phyloP scores from a whole-genome alignment of 371 early-diverging fungal species.

The Entomophthora muscae region DNA sequence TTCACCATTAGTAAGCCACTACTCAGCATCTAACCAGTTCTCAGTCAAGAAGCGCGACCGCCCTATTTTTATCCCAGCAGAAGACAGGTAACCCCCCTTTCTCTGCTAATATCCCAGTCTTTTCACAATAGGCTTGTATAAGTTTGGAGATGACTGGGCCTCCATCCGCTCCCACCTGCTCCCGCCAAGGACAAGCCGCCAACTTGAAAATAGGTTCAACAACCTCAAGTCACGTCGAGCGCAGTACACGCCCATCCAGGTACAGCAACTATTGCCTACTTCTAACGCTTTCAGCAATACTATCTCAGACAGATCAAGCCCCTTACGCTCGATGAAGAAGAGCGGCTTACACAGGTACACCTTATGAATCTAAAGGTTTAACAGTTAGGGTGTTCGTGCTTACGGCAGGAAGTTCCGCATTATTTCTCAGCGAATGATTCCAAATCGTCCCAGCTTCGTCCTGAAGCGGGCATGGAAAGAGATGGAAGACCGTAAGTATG shows the following conservation, averaged over 20 bases:
- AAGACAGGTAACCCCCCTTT: slow-evolving; percentile 1
- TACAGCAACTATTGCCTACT: neutral
- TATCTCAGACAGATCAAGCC: slow-evolving; percentile 18
- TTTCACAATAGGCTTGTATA: slow-evolving; percentile 17
- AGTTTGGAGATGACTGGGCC: slow-evolving; percentile 22
- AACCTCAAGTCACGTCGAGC: slow-evolving; percentile 19
- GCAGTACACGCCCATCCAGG: slow-evolving; percentile 18
- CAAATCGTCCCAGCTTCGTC: slow-evolving; percentile 18
- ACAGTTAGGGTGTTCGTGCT: slow-evolving; percentile 14
- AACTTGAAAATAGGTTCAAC: slow-evolving; percentile 21
- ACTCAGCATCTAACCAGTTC: neutral
- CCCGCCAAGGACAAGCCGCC: slow-evolving; percentile 21
- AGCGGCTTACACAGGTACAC: slow-evolving; percentile 13
- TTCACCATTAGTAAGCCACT: neutral
- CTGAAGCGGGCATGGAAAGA: slow-evolving; percentile 17
- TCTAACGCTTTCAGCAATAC: slow-evolving; percentile 13
- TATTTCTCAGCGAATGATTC: slow-evolving; percentile 16
- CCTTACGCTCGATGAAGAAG: slow-evolving; percentile 23
- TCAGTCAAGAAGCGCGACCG: neutral
- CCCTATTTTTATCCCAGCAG: neutral
- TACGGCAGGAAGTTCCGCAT: slow-evolving; percentile 21
- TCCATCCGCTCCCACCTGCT: slow-evolving; percentile 21
- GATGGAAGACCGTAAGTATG: neutral
- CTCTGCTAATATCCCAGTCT: too few relatives aligned
- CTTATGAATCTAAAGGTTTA: neutral